A percentile compares a stretch with the other conserved stretches of the same genome.
Conservation (phyloP, 1,139 yeast species). For the Sugiyamaella novakii region DNA sequence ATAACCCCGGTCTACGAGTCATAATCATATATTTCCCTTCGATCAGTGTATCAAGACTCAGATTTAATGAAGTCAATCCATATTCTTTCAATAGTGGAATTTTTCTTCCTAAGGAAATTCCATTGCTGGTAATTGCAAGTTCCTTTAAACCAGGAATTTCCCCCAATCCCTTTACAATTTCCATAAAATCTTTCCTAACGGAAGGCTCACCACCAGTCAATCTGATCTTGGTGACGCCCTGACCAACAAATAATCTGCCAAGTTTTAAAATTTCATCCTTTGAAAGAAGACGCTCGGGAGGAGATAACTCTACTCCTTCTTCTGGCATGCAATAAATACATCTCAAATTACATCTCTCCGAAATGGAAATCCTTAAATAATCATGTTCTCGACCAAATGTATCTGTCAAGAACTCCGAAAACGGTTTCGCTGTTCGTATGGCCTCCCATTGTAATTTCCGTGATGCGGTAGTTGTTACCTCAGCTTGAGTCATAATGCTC, state of each 20-base stretch:
- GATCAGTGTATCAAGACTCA: constrained; percentile 52
- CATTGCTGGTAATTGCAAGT: constrained; percentile 54
- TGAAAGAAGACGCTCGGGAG: constrained; percentile 45
- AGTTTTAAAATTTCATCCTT: constrained; percentile 48
- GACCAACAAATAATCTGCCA: constrained; percentile 47
- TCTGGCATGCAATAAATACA: constrained; percentile 60
- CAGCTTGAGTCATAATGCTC: too few species aligned
- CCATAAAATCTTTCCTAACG: constrained; percentile 51
- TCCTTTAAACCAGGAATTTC: constrained; percentile 47
- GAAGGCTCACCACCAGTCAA: constrained; percentile 60
- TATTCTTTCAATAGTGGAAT: constrained; percentile 44
- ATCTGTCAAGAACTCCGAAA: constrained; percentile 50
- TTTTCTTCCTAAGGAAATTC: constrained; percentile 51
- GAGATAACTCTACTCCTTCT: constrained; percentile 52
- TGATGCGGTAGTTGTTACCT: too few species aligned
- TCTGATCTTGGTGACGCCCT: constrained; percentile 53
- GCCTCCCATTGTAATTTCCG: constrained; percentile 32
- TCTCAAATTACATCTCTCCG: constrained; percentile 54
- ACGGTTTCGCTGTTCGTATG: constrained; percentile 39
- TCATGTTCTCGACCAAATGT: constrained; percentile 49
- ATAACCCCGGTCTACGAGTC: constrained; percentile 52
- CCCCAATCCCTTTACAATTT: constrained; percentile 45
- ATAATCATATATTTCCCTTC: constrained; percentile 53
- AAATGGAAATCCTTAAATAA: constrained; percentile 52
- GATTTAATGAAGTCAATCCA: constrained; percentile 51